These are phyloP conservation scores for Petunia axillaris DNA, from an alignment of 257 asterid genomes.

Conservation along the genomic window DNA sequence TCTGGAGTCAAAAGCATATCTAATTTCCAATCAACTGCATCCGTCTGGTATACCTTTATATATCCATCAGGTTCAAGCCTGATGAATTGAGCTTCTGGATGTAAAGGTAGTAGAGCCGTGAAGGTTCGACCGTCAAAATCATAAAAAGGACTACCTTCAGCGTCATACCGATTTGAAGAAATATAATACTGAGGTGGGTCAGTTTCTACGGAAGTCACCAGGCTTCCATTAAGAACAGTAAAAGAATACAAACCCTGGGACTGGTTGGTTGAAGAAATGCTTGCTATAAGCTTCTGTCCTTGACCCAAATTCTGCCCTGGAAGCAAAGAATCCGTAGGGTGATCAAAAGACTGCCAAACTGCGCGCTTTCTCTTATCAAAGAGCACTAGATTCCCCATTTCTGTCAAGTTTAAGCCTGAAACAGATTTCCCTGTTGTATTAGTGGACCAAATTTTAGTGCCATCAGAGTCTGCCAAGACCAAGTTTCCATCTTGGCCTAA, in stretches of 20 bases:
- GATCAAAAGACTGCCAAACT: slow-evolving; percentile 37
- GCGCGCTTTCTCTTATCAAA: slow-evolving; percentile 15
- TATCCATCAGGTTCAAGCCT: slow-evolving; percentile 24
- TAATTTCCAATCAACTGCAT: background rate
- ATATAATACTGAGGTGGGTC: background rate
- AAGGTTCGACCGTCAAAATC: background rate
- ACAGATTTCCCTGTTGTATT: slow-evolving; percentile 29
- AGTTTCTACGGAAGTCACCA: background rate
- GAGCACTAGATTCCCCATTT: slow-evolving; percentile 30
- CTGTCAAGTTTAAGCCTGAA: slow-evolving; percentile 13
- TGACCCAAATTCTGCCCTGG: slow-evolving; percentile 10
- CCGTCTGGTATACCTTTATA: background rate
- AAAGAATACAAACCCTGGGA: slow-evolving; percentile 18
- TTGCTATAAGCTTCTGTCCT: background rate
- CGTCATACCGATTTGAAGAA: background rate
- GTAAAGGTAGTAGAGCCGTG: background rate
- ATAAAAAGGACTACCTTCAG: background rate
- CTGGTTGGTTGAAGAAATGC: background rate
- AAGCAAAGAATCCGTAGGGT: slow-evolving; percentile 31
- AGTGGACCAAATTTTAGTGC: slow-evolving; percentile 34
- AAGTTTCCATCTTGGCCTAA: slow-evolving; percentile 33
- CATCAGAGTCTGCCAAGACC: slow-evolving; percentile 32
- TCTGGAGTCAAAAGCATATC: background rate
- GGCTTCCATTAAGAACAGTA: background rate
- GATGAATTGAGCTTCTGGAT: background rate